These are phyloP conservation scores for Dendrocalamus sinicus DNA, from an alignment of 176 grass and related monocot genomes.

Conservation along the genomic window DNA sequence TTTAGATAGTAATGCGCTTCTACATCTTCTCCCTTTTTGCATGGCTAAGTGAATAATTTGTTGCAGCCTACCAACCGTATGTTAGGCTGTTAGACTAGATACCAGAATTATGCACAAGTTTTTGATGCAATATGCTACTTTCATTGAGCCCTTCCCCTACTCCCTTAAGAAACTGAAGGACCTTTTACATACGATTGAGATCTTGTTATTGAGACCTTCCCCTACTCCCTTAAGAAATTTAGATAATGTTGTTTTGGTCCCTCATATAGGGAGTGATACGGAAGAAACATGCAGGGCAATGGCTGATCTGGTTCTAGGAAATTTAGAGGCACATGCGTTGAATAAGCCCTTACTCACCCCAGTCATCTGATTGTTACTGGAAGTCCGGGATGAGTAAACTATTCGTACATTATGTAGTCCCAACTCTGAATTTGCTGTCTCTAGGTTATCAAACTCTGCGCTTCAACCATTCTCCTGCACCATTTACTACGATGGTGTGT, in stretches of 20 bases:
- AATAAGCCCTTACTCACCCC: conserved; percentile 70
- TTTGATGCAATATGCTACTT: background rate
- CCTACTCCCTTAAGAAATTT: too few relatives aligned
- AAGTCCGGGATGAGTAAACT: background rate
- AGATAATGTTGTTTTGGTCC: conserved; percentile 76
- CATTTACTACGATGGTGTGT: too few relatives aligned
- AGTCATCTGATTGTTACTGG: conserved; percentile 56
- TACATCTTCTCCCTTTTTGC: background rate
- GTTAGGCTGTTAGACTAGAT: background rate
- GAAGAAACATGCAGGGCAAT: conserved; percentile 76
- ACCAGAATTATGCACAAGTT: background rate
- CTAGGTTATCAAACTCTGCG: background rate
- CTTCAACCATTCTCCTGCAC: too few relatives aligned
- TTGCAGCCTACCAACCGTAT: background rate
- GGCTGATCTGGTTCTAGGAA: conserved; percentile 81
- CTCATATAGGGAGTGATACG: conserved; percentile 78
- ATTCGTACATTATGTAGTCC: background rate
- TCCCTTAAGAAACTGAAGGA: background rate
- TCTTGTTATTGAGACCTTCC: too few relatives aligned
- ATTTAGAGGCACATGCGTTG: conserved; percentile 68
- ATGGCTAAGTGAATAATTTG: background rate
- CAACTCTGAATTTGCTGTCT: conserved; percentile 14
- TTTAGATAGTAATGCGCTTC: background rate
- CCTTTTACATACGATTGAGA: background rate
- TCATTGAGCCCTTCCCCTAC: background rate